Base-by-base conservation (phyloP, 805 yeast genomes). In the Pichia californica region DNA sequence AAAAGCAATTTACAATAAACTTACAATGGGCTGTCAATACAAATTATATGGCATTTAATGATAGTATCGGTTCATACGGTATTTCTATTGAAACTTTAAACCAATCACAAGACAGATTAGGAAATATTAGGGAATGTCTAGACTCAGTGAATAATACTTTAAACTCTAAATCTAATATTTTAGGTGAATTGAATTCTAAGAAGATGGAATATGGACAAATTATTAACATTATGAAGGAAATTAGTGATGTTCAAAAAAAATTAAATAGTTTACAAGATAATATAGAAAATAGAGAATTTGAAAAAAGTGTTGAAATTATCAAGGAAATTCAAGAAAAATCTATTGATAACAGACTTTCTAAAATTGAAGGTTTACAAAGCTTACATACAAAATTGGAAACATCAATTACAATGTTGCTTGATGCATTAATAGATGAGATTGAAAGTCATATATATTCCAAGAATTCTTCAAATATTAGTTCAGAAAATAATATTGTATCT, bases 61-160 rank as follows among this genome's bases (percentile, higher is more conserved):
- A 79, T 52, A 79, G 88, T 51, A 79, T 91, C 36, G 95, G 95
- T 0, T 81, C 91, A 5, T 91, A 87, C 61, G 82, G 87, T 43
- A 70, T 77, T 35, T 79, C 88, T 2, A 77, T 84, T 3, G 69
- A 74, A 35, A 70, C 81, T 1, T 70, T 89, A 18, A 67, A 76
- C 21, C 75, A 82, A 32, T 79, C 93, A 3, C 91, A 87, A 53
- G 32, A 53, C 9, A 56, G 54, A 7, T 38, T 61, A 7, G 46
- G 41, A 2, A 48, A 45, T 26, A 57, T 62, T 5, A 50, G 53
- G 31, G 31, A 48, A 1, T 49, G 52, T 38, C 47, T 59, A 25
- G 26, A 43, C 1, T 38, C 47, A 5, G 58, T 62, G 13, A 48
- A 50, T 13, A 40, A 44, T 2, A 47, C 54, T 15, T 36, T 56